Base-by-base conservation (phyloP, 2,329 filamentous ascomycete genomes). In the Aspergillus sp. region DNA sequence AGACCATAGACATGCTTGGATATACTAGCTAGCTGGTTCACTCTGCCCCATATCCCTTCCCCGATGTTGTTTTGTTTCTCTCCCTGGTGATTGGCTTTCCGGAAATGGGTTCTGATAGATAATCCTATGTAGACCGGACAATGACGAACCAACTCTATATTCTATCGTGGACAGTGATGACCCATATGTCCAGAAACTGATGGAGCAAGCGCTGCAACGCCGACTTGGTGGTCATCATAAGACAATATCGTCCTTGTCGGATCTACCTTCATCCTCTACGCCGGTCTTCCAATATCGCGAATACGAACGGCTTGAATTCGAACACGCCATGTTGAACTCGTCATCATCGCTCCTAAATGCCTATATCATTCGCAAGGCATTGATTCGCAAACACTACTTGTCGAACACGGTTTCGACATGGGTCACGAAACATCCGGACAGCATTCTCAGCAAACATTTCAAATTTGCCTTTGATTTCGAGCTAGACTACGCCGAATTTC, bases 331-430 rank as follows among this genome's bases (percentile, higher is more conserved):
- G 52, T 70, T 77, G 1, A 78, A 90, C 60, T 74, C 88, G 0
- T 68, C 72, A 0, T 84, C 83, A 0, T 84, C 81, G 10, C 78
- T 96, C 1, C 80, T 89, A 61, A 97, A 97, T 73, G 89, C 90
- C 66, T 97, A 97, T 72, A 83, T 97, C 67, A 95, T 97, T 69
- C 88, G 94, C 64, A 97, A 97, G 77, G 94, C 94, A 0, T 79
- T 99, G 17, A 97, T 97, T 63, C 85, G 94, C 54, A 99, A 99
- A 73, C 94, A 99, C 71, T 97, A 94, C 69, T 81, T 99, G 3
- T 87, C 88, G 3, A 84, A 86, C 17, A 97, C 92, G 0, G 83
- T 96, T 19, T 82, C 88, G 44, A 87, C 89, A 67, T 97, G 92
- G 91, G 78, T 89, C 4, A 85, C 87, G 36, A 99, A 99, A 71